These are phyloP conservation scores for Hymenoscyphus linearis DNA, from an alignment of 2,329 filamentous ascomycete genomes.

Conservation along the genomic window DNA sequence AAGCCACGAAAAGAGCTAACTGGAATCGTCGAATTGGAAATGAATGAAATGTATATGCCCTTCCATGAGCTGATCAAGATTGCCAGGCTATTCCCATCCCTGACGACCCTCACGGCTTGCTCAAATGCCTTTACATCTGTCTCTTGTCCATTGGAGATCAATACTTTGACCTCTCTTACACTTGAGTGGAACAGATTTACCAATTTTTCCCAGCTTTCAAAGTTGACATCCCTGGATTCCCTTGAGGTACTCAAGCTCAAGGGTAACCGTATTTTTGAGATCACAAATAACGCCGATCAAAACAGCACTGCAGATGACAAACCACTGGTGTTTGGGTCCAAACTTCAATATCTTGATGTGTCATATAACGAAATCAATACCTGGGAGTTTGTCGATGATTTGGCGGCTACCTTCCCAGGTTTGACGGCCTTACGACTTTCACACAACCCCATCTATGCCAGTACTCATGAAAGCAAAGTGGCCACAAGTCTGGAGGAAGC, in stretches of 20 bases:
- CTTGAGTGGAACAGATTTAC: constrained; percentile 69
- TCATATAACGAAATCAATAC: constrained; percentile 64
- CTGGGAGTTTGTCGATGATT: constrained; percentile 70
- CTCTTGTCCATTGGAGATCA: constrained; percentile 33
- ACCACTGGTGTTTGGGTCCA: constrained; percentile 18
- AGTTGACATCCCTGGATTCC: constrained; percentile 45
- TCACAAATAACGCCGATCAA: constrained; percentile 35
- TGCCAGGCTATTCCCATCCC: constrained; percentile 46
- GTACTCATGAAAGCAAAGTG: constrained; percentile 34
- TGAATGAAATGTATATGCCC: constrained; percentile 61
- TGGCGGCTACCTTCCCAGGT: constrained; percentile 65
- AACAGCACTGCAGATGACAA: background rate
- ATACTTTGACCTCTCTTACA: constrained; percentile 52
- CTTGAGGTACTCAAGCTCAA: constrained; percentile 67
- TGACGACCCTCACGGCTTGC: constrained; percentile 47
- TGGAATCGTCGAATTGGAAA: constrained; percentile 53
- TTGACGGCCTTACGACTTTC: constrained; percentile 72
- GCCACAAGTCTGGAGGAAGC: constrained; percentile 64
- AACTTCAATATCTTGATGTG: constrained; percentile 56
- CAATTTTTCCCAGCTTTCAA: constrained; percentile 50
- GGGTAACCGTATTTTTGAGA: constrained; percentile 65
- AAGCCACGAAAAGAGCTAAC: constrained; percentile 40
- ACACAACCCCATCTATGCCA: constrained; percentile 74
- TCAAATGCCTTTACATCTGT: constrained; percentile 54
- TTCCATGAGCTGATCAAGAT: constrained; percentile 60